These are phyloP conservation scores for Phytopythium mirpurense DNA, from an alignment of 352 stramenopile genomes.

Conservation along the genomic window DNA sequence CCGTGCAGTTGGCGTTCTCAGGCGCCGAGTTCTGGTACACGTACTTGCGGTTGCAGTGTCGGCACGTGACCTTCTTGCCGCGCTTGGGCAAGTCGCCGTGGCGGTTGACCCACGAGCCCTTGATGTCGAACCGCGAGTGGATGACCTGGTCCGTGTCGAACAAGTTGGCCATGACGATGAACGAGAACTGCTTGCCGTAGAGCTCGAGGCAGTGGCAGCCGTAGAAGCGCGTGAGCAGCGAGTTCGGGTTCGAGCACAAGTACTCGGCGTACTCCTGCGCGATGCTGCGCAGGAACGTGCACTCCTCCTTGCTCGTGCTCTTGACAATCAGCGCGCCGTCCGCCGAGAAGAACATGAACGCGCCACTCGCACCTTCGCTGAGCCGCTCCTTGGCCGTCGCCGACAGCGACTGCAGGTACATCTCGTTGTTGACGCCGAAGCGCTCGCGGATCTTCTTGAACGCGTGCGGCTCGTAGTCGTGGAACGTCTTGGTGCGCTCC, in stretches of 20 bases:
- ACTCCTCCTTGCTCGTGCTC: constrained; percentile 87
- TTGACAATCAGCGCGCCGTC: constrained; percentile 90
- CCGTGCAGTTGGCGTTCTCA: constrained; percentile 70
- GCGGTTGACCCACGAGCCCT: constrained; percentile 88
- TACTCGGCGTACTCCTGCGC: constrained; percentile 86
- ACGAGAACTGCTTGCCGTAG: constrained; percentile 90
- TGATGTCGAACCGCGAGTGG: constrained; percentile 89
- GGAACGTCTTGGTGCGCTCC: constrained; percentile 80
- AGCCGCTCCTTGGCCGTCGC: constrained; percentile 85
- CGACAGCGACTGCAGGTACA: constrained; percentile 78
- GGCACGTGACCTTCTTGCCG: constrained; percentile 85
- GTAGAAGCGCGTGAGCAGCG: constrained; percentile 87
- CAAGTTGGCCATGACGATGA: constrained; percentile 92
- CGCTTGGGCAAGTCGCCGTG: constrained; percentile 75
- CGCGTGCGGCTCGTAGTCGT: constrained; percentile 84
- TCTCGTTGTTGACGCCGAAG: constrained; percentile 82
- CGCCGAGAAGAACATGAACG: constrained; percentile 91
- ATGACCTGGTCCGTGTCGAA: constrained; percentile 88
- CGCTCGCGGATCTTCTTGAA: constrained; percentile 88
- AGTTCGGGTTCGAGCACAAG: constrained; percentile 79
- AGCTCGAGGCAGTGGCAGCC: constrained; percentile 88
- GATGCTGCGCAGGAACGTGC: constrained; percentile 81
- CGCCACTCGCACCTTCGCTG: constrained; percentile 83
- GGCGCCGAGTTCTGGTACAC: constrained; percentile 56
- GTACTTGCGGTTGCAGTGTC: constrained; percentile 88